Conservation (phyloP, 139 green algal species). For the Coccomyxa sp. region DNA sequence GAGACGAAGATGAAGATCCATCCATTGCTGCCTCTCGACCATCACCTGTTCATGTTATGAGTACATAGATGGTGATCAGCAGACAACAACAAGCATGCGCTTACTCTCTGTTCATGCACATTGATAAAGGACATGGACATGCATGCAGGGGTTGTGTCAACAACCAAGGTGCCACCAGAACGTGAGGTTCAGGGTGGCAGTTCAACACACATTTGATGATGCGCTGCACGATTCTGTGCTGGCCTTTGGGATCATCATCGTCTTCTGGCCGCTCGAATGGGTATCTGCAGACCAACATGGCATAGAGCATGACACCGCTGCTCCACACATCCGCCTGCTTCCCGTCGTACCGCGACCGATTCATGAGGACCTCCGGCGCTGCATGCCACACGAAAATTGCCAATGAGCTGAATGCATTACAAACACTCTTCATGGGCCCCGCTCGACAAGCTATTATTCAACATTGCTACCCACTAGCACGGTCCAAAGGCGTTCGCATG, state of each 20-base stretch:
- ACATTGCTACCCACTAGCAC: no score
- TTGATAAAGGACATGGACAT: not conserved
- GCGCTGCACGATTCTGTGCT: slow-evolving; percentile 1
- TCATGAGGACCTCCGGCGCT: slow-evolving; percentile 39
- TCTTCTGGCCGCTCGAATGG: slow-evolving; percentile 46
- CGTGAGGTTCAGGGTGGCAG: not conserved
- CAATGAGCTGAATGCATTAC: no score
- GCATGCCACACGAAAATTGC: not conserved
- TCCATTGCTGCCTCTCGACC: not conserved
- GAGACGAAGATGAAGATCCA: not conserved
- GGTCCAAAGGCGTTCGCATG: no score
- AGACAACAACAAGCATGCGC: slow-evolving; percentile 11
- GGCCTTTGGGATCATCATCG: not conserved
- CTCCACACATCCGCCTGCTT: slow-evolving; percentile 56
- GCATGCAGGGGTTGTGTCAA: not conserved
- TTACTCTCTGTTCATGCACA: not conserved
- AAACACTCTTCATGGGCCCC: no score
- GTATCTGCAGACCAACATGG: slow-evolving; percentile 62
- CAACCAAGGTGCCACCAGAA: not conserved
- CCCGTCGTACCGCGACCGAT: slow-evolving; percentile 38
- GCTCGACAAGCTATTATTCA: no score
- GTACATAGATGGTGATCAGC: not conserved
- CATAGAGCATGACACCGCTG: slow-evolving; percentile 73
- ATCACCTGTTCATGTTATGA: no score
- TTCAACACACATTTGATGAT: not conserved